Evolutionary conservation across 2,329 filamentous ascomycete species (phyloP).

Genomic region (Dryadomyces quercivorus): DNA sequence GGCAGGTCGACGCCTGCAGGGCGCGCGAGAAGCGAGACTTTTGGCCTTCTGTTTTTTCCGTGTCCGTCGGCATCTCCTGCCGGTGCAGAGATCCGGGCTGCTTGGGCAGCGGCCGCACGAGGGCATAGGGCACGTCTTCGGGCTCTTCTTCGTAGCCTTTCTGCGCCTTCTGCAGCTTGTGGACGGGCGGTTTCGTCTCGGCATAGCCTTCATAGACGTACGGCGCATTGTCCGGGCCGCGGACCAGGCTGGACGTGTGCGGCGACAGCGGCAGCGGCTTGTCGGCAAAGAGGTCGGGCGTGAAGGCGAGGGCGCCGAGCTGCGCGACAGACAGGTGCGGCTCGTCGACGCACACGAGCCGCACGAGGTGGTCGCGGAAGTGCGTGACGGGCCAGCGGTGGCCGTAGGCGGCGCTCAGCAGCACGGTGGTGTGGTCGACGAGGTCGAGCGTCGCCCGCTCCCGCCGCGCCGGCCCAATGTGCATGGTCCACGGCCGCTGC

Average conservation of each 20-base stretch:
- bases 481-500: slow-evolving; percentile 23
- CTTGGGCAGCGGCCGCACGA: slow-evolving; percentile 36
- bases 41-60: slow-evolving; percentile 5
- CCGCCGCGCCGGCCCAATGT: slow-evolving; percentile 11
- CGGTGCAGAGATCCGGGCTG: slow-evolving; percentile 48
- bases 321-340: slow-evolving; percentile 16
- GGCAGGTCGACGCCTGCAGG: slow-evolving; percentile 35
- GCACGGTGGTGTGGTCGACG: slow-evolving; percentile 30
- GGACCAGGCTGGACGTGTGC: slow-evolving; percentile 23
- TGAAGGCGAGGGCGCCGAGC: slow-evolving; percentile 15
- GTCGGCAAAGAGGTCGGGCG: slow-evolving; percentile 12
- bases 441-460: background rate
- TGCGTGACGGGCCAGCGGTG: slow-evolving; percentile 31
- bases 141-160: slow-evolving; percentile 25
- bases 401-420: slow-evolving; percentile 34
- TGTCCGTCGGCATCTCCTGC: slow-evolving; percentile 4
- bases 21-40: slow-evolving; percentile 24
- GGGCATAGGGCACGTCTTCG: slow-evolving; percentile 35
- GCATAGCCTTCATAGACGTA: slow-evolving; percentile 30
- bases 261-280: background rate
- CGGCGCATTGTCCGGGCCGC: slow-evolving; percentile 23
- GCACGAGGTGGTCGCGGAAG: slow-evolving; percentile 29
- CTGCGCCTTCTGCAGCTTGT: slow-evolving; percentile 26
- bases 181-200: slow-evolving; percentile 27
- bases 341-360: slow-evolving; percentile 20